These are phyloP conservation scores for Chenopodium berlandieri DNA, from an alignment of 148 eudicot genomes.

Conservation along the genomic window DNA sequence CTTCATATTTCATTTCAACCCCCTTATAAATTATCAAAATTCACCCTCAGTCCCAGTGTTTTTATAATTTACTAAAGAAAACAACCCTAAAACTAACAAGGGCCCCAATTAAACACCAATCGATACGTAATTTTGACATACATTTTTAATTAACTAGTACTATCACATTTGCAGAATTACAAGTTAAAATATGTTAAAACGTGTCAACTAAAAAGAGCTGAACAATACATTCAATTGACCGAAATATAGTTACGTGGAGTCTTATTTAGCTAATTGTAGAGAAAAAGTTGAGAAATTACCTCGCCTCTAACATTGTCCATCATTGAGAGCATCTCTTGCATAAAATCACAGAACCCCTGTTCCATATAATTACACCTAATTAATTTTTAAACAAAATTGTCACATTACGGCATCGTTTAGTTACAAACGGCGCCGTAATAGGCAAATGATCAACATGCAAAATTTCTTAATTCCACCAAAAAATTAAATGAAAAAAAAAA, in stretches of 20 bases:
- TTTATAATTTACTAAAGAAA: no score
- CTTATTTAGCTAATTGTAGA: no score
- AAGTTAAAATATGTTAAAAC: no score
- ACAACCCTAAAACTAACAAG: no score
- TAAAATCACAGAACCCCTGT: slow-evolving; percentile 86
- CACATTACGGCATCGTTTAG: background rate
- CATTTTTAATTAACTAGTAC: no score
- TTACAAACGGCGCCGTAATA: slow-evolving; percentile 1
- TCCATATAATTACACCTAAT: slow-evolving; percentile 6
- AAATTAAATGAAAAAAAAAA: background rate
- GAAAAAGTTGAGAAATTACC: slow-evolving; percentile 31
- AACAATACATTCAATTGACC: no score
- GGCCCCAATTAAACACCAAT: no score
- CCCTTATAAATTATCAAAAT: background rate
- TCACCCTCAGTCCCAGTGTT: background rate
- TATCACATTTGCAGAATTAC: no score
- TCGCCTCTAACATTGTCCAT: slow-evolving; percentile 59
- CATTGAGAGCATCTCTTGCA: slow-evolving; percentile 79
- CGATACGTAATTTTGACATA: no score
- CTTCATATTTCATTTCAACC: no score
- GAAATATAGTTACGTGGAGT: no score
- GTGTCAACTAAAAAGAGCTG: no score
- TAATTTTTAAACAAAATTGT: background rate
- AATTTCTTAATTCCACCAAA: background rate
- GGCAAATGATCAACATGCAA: slow-evolving; percentile 7